These are phyloP conservation scores for Plasmodium malariae DNA, from an alignment of 169 alveolate species.

Conservation along the genomic window DNA sequence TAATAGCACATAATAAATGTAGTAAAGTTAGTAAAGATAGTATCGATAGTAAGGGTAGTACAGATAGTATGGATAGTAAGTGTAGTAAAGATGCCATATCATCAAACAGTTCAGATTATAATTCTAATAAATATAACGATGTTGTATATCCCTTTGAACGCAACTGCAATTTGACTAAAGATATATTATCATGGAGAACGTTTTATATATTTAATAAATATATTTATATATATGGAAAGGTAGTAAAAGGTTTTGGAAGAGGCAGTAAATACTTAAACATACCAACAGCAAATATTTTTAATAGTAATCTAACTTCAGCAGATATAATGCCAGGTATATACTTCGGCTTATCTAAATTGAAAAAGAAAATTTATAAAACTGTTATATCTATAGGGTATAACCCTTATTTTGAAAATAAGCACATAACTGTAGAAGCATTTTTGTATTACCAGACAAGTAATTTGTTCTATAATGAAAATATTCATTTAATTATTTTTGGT, in stretches of 20 bases:
- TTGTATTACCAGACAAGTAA: conserved; percentile 44
- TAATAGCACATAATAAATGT: not conserved
- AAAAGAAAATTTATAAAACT: conserved; percentile 56
- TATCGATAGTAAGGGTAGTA: not conserved
- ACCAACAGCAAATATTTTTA: conserved; percentile 64
- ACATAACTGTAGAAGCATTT: conserved; percentile 70
- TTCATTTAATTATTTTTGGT: conserved; percentile 63
- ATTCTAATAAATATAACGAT: conserved; percentile 46
- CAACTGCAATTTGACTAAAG: conserved; percentile 68
- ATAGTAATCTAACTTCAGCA: conserved; percentile 28
- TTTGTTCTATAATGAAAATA: conserved; percentile 56
- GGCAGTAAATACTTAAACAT: conserved; percentile 72
- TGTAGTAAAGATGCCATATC: not conserved
- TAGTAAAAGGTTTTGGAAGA: conserved; percentile 73
- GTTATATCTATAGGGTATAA: conserved; percentile 74
- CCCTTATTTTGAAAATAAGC: conserved; percentile 68
- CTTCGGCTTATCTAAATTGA: conserved; percentile 57
- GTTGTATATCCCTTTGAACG: conserved; percentile 67
- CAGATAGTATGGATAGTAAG: not conserved
- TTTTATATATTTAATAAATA: conserved; percentile 61
- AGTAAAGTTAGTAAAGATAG: not conserved
- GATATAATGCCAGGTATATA: conserved; percentile 77
- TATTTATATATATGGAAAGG: conserved; percentile 54
- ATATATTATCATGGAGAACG: conserved; percentile 70
- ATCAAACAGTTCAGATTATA: not conserved